A percentile compares a stretch with the other conserved stretches of the same genome.
These are phyloP conservation scores for Mucor lusitanicus DNA, from an alignment of 371 early-diverging fungal species.

Conservation along the genomic window DNA sequence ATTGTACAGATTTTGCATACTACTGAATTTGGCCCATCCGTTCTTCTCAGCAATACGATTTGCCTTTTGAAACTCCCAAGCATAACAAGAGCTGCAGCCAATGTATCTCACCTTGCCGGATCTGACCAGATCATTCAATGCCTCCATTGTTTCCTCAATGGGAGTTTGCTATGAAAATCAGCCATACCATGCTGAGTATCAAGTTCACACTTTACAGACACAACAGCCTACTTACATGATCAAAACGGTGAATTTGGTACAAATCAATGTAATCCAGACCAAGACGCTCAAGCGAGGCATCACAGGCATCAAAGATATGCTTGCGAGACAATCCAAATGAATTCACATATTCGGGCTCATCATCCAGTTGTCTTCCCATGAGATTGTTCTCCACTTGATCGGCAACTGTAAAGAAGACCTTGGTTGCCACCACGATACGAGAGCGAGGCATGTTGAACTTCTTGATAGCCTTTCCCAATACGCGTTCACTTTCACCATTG, in stretches of 20 bases:
- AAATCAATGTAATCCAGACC: constrained; percentile 62
- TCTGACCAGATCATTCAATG: constrained; percentile 47
- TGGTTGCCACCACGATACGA: constrained; percentile 48
- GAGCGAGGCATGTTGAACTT: constrained; percentile 44
- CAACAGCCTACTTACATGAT: constrained; percentile 14
- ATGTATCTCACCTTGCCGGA: constrained; percentile 51
- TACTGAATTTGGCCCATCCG: constrained; percentile 50
- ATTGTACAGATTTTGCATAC: constrained; percentile 48
- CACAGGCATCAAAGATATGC: constrained; percentile 49
- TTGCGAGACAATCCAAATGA: constrained; percentile 48
- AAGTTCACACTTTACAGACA: neutral
- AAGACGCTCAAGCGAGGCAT: constrained; percentile 50
- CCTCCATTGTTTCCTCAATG: constrained; percentile 53
- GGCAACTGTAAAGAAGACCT: constrained; percentile 32
- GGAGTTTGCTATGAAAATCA: constrained; percentile 27
- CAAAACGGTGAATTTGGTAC: constrained; percentile 53
- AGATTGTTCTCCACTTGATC: neutral
- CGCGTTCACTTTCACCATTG: constrained; percentile 44
- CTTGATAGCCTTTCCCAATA: constrained; percentile 44
- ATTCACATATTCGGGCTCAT: constrained; percentile 22
- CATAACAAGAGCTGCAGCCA: constrained; percentile 28
- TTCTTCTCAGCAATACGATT: constrained; percentile 40
- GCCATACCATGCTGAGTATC: neutral
- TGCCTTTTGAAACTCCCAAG: constrained; percentile 30
- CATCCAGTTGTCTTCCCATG: neutral